Evolutionary conservation across 2,329 filamentous ascomycete genomes (phyloP), one percentile per base, ranked within the genome.

Genomic region (Alternaria consortialis): DNA sequence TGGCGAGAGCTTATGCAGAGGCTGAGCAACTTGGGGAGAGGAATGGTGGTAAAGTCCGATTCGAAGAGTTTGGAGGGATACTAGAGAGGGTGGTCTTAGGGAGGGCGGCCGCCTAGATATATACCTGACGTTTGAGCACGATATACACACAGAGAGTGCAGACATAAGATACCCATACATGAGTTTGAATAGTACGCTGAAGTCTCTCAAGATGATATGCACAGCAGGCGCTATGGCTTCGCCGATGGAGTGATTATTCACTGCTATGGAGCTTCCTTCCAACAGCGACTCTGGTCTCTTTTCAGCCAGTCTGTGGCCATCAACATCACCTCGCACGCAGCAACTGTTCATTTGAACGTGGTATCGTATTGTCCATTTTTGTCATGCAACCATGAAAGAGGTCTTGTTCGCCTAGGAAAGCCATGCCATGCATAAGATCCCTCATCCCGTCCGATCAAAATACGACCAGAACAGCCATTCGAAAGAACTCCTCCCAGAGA

Each of bases 371-470:
- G 70, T 76, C 69, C 74, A 74, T 77, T 75, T 70, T 75, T 74
- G 66, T 76, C 76, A 79, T 78, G 75, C 74, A 79, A 74, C 75
- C 76, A 76, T 77, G 73, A 76, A 75, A 74, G 68, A 73, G 71
- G 67, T 74, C 70, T 74, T 72, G 72, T 75, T 78, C 74, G 74
- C 75, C 71, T 74, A 72, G 71, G 75, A 73, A 73, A 74, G 72
- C 74, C 64, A 69, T 74, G 74, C 73, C 74, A 76, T 74, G 72
- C 74, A 68, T 71, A 67, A 77, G 73, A 72, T 72, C 73, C 71
- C 74, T 72, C 68, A 68, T 70, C 60, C 64, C 66, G 66, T 67
- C 72, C 62, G 65, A 68, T 65, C 64, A 69, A 69, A 62, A 68
- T 68, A 69, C 70, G 70, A 73, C 70, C 60, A 62, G 58, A 62